Evolutionary conservation across 352 stramenopile species (phyloP), one percentile per base, ranked within the genome.

Genomic region (Globisporangium yorkense): DNA sequence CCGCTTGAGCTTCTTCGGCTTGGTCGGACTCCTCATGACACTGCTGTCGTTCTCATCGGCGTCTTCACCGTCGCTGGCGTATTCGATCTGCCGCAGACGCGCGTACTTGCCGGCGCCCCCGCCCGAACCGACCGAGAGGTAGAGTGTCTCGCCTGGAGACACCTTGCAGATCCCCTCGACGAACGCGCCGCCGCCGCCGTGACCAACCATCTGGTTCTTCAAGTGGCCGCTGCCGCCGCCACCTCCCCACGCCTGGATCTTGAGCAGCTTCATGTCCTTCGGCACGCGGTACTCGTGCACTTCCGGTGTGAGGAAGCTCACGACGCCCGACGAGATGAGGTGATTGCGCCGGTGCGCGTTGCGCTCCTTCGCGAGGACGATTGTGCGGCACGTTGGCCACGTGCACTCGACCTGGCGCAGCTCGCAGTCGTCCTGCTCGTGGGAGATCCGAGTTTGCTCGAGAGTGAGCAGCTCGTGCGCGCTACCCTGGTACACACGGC

Each of bases 71-170:
- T 56, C 33, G 10, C 74, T 60, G 21, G 75, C 60, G 29, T 68
- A 68, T 13, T 54, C 53, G 18, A 45, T 61, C 40, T 80, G 71
- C 52, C 51, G 39, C 70, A 90, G 75, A 2, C 57, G 69, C 49
- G 74, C 75, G 49, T 71, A 77, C 37, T 67, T 68, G 12, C 77
- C 80, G 21, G 62, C 67, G 39, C 41, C 67, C 0, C 78, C 78
- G 43, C 80, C 78, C 1, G 71, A 72, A 2, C 80, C 76, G 52
- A 88, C 49, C 2, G 68, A 75, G 29, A 88, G 65, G 48, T 75
- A 90, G n/a, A 89, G 61, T 39, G 73, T 87, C 53, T 92, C 82
- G n/a, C 80, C 78, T 41, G 82, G 78, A 54, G 77, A 75, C 2
- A 92, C 82, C 1, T 56, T 59, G 40, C 64, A 79, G 18, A 87